Percentiles rank a stretch among this genome's conserved stretches.
These are phyloP conservation scores for Ogataea allantospora DNA, from an alignment of 805 yeast species.

Conservation along the genomic window DNA sequence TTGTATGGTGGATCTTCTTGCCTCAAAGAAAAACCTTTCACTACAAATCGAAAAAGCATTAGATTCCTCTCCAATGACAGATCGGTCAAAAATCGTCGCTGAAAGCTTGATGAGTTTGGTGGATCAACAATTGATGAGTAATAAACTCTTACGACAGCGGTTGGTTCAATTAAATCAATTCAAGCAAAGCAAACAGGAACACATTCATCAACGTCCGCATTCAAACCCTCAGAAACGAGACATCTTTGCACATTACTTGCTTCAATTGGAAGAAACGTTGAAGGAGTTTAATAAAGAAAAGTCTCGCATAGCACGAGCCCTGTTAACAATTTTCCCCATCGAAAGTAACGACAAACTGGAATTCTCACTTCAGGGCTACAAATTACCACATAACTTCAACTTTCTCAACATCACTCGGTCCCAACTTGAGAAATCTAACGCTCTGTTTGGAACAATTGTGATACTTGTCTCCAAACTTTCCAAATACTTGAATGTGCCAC, in stretches of 20 bases:
- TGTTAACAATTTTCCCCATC: constrained; percentile 34
- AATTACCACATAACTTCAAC: constrained; percentile 25
- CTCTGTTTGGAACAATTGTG: constrained; percentile 48
- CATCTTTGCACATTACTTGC: constrained; percentile 14
- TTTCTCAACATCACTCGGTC: constrained; percentile 25
- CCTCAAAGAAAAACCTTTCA: constrained; percentile 18
- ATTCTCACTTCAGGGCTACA: constrained; percentile 33
- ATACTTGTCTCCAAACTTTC: constrained; percentile 42
- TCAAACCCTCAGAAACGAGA: constrained; percentile 8
- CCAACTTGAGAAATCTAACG: constrained; percentile 41
- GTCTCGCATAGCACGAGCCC: constrained; percentile 24
- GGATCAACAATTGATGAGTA: constrained; percentile 2
- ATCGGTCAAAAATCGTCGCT: neutral
- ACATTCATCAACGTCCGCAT: neutral
- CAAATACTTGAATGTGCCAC: constrained; percentile 40
- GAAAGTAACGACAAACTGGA: constrained; percentile 25
- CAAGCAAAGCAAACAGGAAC: constrained; percentile 3
- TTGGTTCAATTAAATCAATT: constrained; percentile 1
- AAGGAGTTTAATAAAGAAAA: constrained; percentile 23
- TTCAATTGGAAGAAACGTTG: constrained; percentile 14
- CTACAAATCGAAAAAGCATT: constrained; percentile 7
- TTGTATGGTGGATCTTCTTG: constrained; percentile 35
- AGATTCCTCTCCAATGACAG: neutral
- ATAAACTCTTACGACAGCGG: constrained; percentile 2
- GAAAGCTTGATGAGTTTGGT: constrained; percentile 4